Conservation (phyloP, 768 basidiomycete species). For the Leucocoprinus birnbaumii region DNA sequence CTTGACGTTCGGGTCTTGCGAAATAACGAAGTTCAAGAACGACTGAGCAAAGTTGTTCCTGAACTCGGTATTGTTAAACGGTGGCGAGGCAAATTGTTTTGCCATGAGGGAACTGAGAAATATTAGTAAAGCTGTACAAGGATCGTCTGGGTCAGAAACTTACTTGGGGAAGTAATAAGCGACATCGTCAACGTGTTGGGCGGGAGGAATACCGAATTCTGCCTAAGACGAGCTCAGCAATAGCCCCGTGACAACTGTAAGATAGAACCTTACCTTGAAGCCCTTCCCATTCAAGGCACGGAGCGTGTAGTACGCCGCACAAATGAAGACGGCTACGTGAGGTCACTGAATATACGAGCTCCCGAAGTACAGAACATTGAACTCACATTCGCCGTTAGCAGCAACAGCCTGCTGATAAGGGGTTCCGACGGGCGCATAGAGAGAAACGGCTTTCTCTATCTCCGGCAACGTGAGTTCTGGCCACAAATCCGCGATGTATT, state of each 20-base stretch:
- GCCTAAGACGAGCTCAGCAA: slow-evolving; percentile 21
- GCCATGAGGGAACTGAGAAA: neutral
- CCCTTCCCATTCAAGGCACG: slow-evolving; percentile 24
- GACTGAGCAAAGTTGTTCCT: slow-evolving; percentile 32
- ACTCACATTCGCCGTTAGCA: slow-evolving; percentile 13
- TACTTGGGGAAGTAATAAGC: neutral
- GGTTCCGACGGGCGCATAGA: slow-evolving; percentile 3
- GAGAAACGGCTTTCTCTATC: slow-evolving; percentile 9
- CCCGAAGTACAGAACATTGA: slow-evolving; percentile 12
- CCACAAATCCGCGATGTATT: slow-evolving; percentile 35
- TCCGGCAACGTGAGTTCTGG: slow-evolving; percentile 29
- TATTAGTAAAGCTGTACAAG: neutral
- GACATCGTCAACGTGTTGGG: neutral
- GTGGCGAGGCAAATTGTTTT: slow-evolving; percentile 16
- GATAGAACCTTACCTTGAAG: slow-evolving; percentile 27
- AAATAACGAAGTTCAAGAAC: slow-evolving; percentile 34
- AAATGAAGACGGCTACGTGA: slow-evolving; percentile 39
- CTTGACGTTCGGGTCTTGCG: slow-evolving; percentile 29
- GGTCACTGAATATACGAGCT: neutral
- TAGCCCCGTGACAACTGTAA: slow-evolving; percentile 21
- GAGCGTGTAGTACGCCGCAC: slow-evolving; percentile 38
- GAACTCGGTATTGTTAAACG: slow-evolving; percentile 34
- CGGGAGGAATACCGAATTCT: slow-evolving; percentile 42
- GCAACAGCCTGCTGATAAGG: slow-evolving; percentile 5
- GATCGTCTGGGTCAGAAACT: slow-evolving; percentile 10